Percentiles rank a stretch among this genome's conserved stretches.
These are phyloP conservation scores for Sclerotinia spermophila DNA, from an alignment of 2,329 filamentous ascomycete species.

Conservation along the genomic window DNA sequence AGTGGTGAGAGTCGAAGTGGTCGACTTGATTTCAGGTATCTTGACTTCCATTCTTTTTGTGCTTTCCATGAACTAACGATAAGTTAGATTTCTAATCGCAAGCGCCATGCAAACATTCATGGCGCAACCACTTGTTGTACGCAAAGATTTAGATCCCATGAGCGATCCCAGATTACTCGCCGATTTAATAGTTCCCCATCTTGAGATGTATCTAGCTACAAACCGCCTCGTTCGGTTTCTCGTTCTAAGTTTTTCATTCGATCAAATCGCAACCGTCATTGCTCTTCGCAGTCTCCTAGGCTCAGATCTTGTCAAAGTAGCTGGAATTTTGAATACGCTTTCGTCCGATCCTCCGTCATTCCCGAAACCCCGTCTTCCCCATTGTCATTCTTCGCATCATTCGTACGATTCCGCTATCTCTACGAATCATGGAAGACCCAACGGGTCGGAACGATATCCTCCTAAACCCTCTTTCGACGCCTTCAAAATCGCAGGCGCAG, in stretches of 20 bases:
- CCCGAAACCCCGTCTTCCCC: conserved; percentile 20
- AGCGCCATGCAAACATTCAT: conserved; percentile 56
- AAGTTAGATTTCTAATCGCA: conserved; percentile 54
- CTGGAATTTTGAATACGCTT: conserved; percentile 47
- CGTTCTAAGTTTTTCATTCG: conserved; percentile 55
- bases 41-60: conserved; percentile 19
- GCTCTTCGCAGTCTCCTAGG: conserved; percentile 57
- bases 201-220: conserved; percentile 56
- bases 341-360: conserved; percentile 31
- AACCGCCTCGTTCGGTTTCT: conserved; percentile 54
- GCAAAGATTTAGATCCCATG: conserved; percentile 51
- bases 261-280: conserved; percentile 54
- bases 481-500: neutral
- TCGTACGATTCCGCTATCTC: conserved; percentile 23
- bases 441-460: neutral
- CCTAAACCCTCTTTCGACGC: neutral
- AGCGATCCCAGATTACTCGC: conserved; percentile 53
- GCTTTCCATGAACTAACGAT: conserved; percentile 1
- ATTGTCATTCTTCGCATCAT: conserved; percentile 20
- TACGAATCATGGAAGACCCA: neutral
- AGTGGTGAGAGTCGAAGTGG: conserved; percentile 51
- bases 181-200: conserved; percentile 55
- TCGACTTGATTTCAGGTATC: conserved; percentile 56
- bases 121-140: conserved; percentile 48
- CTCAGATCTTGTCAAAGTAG: conserved; percentile 54